Evolutionary conservation across 169 alveolate genomes (phyloP).

Genomic region (Eimeria zaria): DNA sequence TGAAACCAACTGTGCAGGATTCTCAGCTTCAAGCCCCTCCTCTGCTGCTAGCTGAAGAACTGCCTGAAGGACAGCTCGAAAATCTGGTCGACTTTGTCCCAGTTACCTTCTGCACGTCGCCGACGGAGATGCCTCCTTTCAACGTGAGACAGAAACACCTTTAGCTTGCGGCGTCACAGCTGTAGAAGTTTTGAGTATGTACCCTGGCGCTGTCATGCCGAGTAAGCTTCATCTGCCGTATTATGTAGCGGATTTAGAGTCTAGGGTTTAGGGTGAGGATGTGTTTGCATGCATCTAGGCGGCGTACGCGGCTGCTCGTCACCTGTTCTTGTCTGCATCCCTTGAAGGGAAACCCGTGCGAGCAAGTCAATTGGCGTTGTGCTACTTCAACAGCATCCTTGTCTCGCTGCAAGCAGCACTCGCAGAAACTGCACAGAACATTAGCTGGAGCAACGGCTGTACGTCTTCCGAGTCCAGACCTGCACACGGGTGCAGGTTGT

Average conservation of each 20-base stretch:
- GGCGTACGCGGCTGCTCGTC: constrained; percentile 28
- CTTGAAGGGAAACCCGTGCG: neutral
- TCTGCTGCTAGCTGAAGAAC: constrained; percentile 31
- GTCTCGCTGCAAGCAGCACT: constrained; percentile 50
- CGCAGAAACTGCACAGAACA: constrained; percentile 8
- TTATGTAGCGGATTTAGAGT: neutral
- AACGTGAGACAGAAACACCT: neutral
- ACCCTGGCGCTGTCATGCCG: neutral
- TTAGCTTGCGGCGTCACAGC: neutral
- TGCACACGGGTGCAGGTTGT: neutral
- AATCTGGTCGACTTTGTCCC: constrained; percentile 48
- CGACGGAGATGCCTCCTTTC: constrained; percentile 21
- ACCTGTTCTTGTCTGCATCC: neutral
- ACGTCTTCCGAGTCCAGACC: neutral
- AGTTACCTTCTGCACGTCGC: constrained; percentile 53
- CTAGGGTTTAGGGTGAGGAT: neutral
- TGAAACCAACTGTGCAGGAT: neutral
- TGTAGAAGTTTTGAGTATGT: neutral
- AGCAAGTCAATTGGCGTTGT: constrained; percentile 33
- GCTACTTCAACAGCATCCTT: constrained; percentile 26
- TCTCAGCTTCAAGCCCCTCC: neutral
- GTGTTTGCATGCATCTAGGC: constrained; percentile 30
- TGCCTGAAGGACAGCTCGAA: constrained; percentile 9
- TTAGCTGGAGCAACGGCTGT: constrained; percentile 29
- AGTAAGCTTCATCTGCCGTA: neutral